These are phyloP conservation scores for Globisporangium alternatum DNA, from an alignment of 352 stramenopile species.

Conservation along the genomic window DNA sequence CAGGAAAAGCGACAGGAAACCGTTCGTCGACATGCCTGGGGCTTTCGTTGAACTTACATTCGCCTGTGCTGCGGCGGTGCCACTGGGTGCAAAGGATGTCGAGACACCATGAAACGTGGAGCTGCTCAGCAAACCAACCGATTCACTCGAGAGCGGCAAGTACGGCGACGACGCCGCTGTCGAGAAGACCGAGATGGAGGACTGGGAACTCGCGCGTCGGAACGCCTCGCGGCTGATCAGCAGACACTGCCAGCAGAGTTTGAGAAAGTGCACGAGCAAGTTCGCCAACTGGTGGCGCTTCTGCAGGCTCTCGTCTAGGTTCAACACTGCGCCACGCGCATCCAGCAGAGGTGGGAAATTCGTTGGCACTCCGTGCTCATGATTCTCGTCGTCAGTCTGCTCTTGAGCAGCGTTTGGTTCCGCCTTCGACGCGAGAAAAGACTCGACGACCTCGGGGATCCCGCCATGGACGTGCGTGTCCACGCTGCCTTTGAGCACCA, in stretches of 20 bases:
- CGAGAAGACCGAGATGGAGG: constrained; percentile 1
- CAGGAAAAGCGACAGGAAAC: not conserved
- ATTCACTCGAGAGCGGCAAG: not conserved
- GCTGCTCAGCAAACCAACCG: constrained; percentile 4
- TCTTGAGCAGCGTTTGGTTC: not conserved
- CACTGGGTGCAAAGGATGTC: not conserved
- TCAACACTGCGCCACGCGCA: constrained; percentile 34
- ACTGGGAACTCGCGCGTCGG: constrained; percentile 23
- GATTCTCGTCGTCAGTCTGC: not conserved
- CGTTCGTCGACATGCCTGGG: not conserved
- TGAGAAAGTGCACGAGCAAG: constrained; percentile 54
- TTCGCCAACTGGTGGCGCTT: constrained; percentile 51
- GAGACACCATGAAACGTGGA: not conserved
- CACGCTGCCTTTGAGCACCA: constrained; percentile 79
- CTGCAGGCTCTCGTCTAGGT: constrained; percentile 19
- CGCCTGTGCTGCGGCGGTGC: not conserved
- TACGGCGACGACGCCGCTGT: not conserved
- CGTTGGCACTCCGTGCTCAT: not conserved
- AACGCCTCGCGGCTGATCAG: constrained; percentile 63
- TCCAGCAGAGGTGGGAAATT: constrained; percentile 26
- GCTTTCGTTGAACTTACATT: not conserved
- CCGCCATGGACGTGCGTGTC: constrained; percentile 78
- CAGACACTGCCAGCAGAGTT: constrained; percentile 53
- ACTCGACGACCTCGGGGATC: constrained; percentile 68
- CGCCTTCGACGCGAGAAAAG: constrained; percentile 34